These are phyloP conservation scores for Raffaelea ambrosiae DNA, from an alignment of 2,329 filamentous ascomycete species.

Conservation along the genomic window DNA sequence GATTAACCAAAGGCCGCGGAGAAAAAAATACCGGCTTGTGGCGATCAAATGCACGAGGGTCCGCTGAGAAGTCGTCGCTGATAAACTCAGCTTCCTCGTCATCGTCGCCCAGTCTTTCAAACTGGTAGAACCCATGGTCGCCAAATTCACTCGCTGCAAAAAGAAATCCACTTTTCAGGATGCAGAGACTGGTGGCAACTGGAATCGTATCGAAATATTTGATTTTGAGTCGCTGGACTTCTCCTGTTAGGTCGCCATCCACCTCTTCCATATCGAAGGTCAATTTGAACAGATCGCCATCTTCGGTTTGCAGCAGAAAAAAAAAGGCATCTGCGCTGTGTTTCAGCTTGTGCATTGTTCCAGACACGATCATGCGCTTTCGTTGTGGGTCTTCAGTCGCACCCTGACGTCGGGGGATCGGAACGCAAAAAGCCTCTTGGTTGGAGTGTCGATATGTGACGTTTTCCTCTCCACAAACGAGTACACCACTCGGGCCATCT, in stretches of 20 bases:
- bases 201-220: conserved; percentile 98
- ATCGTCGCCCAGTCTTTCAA: conserved; percentile 93
- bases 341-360: conserved; percentile 94
- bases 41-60: conserved; percentile 49
- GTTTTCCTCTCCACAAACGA: conserved; percentile 90
- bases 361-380: conserved; percentile 77
- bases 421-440: conserved; percentile 78
- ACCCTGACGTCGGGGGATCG: conserved; percentile 79
- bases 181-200: conserved; percentile 76
- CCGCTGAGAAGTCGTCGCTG: conserved; percentile 74
- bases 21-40: conserved; percentile 80
- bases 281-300: conserved; percentile 97
- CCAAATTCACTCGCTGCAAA: conserved; percentile 89
- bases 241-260: conserved; percentile 65
- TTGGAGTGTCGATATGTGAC: conserved; percentile 97
- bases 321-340: conserved; percentile 80
- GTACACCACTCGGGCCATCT: conserved; percentile 87
- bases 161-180: conserved; percentile 90
- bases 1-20: conserved; percentile 68
- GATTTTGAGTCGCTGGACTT: conserved; percentile 77
- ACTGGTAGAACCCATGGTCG: conserved; percentile 92
- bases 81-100: conserved; percentile 80
- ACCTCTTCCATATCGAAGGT: conserved; percentile 86
- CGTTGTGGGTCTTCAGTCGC: conserved; percentile 86
- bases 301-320: conserved; percentile 90